Percentiles rank a stretch among this genome's conserved stretches.
phyloP scores from a whole-genome alignment of 2,329 filamentous ascomycete genomes.

The Fusarium nisikadoi region DNA sequence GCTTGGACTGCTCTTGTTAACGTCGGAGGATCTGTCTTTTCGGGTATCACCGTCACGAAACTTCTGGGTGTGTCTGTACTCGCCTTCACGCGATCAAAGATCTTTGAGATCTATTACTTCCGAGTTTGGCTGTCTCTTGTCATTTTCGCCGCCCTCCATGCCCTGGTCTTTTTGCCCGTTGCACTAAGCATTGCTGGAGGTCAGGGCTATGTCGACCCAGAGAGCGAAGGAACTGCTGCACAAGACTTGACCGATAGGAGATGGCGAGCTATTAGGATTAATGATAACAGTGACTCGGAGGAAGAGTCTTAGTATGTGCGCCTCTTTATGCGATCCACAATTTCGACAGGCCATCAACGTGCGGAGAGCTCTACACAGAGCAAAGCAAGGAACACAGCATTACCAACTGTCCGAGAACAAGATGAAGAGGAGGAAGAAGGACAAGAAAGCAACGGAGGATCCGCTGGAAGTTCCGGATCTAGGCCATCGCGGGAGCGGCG shows the following conservation, averaged over 20 bases:
- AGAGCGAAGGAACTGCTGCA: conserved; percentile 87
- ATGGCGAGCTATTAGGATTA: conserved; percentile 80
- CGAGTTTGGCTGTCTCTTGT: conserved; percentile 94
- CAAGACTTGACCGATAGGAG: conserved; percentile 85
- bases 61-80: conserved; percentile 90
- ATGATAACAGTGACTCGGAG: conserved; percentile 80
- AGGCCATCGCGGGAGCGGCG: too few species aligned
- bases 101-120: conserved; percentile 99
- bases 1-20: conserved; percentile 95
- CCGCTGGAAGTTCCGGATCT: background rate
- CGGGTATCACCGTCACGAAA: conserved; percentile 96
- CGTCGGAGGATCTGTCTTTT: conserved; percentile 93
- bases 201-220: conserved; percentile 86
- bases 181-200: conserved; percentile 87
- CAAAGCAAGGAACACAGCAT: background rate
- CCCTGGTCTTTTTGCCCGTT: conserved; percentile 91
- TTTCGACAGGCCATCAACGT: background rate
- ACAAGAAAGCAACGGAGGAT: background rate
- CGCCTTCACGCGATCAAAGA: conserved; percentile 95
- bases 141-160: conserved; percentile 86
- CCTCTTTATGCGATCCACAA: background rate
- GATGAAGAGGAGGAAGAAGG: background rate
- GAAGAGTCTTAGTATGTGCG: conserved; percentile 61
- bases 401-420: background rate
- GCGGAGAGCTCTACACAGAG: background rate